phyloP scores from a whole-genome alignment of 2,329 filamentous ascomycete genomes.

The Drechmeria coniospora region DNA sequence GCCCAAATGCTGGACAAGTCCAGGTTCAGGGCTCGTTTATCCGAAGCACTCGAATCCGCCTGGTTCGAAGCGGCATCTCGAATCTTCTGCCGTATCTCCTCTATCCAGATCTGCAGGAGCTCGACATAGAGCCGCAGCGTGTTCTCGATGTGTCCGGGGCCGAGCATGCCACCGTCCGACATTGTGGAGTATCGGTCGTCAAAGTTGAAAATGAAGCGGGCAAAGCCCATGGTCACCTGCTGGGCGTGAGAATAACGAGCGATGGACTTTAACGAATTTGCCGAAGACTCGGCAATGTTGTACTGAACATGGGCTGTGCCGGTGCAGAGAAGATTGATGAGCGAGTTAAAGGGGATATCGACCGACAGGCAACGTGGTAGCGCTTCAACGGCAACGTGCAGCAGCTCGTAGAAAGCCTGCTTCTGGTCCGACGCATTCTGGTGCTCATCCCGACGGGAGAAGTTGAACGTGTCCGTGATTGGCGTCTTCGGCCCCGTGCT shows the following conservation, averaged over 20 bases:
- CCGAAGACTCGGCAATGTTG: slow-evolving; percentile 84
- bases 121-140: slow-evolving; percentile 88
- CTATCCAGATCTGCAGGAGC: slow-evolving; percentile 90
- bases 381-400: slow-evolving; percentile 91
- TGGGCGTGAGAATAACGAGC: slow-evolving; percentile 86
- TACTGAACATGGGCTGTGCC: slow-evolving; percentile 90
- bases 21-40: slow-evolving; percentile 59
- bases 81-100: slow-evolving; percentile 80
- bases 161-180: slow-evolving; percentile 94
- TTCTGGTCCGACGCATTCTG: slow-evolving; percentile 63
- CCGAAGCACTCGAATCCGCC: slow-evolving; percentile 45
- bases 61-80: slow-evolving; percentile 54
- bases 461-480: slow-evolving; percentile 86
- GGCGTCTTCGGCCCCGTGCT: slow-evolving; percentile 83
- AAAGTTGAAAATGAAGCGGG: slow-evolving; percentile 96
- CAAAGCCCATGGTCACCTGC: slow-evolving; percentile 91
- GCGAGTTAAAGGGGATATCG: slow-evolving; percentile 79
- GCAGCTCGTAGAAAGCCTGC: slow-evolving; percentile 85
- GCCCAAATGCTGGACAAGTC: slow-evolving; percentile 81
- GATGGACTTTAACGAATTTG: slow-evolving; percentile 87
- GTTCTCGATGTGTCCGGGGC: slow-evolving; percentile 84
- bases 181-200: slow-evolving; percentile 95
- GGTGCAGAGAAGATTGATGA: slow-evolving; percentile 91
- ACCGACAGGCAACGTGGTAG: slow-evolving; percentile 84
- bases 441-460: slow-evolving; percentile 68